Base-by-base conservation (phyloP, 352 stramenopile species). In the Heterotrichella gracilis region DNA sequence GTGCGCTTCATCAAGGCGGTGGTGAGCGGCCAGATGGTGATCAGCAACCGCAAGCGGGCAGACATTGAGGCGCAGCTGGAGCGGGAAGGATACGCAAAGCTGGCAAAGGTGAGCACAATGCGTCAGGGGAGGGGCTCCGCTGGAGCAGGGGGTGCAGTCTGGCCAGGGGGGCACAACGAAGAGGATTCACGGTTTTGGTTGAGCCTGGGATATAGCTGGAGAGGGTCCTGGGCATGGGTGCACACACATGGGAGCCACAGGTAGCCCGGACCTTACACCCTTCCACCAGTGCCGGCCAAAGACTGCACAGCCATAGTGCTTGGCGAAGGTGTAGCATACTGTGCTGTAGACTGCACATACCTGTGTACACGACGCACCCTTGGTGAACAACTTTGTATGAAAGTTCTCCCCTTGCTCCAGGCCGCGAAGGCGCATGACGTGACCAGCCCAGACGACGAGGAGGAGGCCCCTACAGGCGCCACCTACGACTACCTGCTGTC, bases 401-500 rank as follows among this genome's bases (percentile, higher is more conserved):
- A n/a, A n/a, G n/a, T n/a, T n/a, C n/a, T n/a, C n/a, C n/a, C n/a
- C n/a, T n/a, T n/a, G n/a, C n/a, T n/a, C n/a, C n/a, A n/a, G n/a
- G n/a, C n/a, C n/a, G n/a, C n/a, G n/a, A n/a, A n/a, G n/a, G n/a
- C n/a, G n/a, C n/a, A n/a, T 20, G 14, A 75, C 9, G 64, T 2
- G 0, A 68, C 64, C 0, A 70, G 64, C 0, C 64, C 69, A 22
- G 70, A 73, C 0, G 73, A 80, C 68, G 22, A 71, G 13, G 9
- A 71, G 22, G 76, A 71, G 69, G 83, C 85, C 25, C 21, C 9
- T 24, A 19, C 42, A n/a, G 72, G 72, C 63, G n/a, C n/a, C n/a
- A n/a, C n/a, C n/a, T 96, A 91, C 72, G 84, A 95, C 70, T 96
- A 96, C 71, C 74, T 96, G 24, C 73, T 95, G 24, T 93, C 83